Evolutionary conservation across 306 rosid species (phyloP), one percentile per base, ranked within the genome.

Genomic region (Luffa acutangula): DNA sequence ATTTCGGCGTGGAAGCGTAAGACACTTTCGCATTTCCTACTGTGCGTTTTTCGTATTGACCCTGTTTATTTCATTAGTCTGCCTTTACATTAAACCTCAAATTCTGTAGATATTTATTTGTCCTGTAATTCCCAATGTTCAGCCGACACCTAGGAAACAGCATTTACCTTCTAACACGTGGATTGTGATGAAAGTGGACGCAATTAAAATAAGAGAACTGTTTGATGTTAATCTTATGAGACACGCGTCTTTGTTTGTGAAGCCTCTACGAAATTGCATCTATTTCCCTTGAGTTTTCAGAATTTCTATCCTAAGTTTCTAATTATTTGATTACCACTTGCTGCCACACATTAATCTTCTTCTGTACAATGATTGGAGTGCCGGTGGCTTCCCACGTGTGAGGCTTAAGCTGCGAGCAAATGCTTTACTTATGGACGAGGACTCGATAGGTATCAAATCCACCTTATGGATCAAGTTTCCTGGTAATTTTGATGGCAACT

Each of bases 61-160:
- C 77, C 58, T 25, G 10, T 25, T 5, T 3, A 52, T 75, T 52
- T 52, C 58, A 75, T 75, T 52, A 14, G 15, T 74, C 36, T 17
- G 20, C 18, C 7, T 72, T 72, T 42, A 43, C 56, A 70, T 45
- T 11, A 7, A 71, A 71, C 57, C 56, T 45, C 76, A 71, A 71
- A 45, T 11, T 71, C 10, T 49, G 6, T 37, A 6, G 73, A 67
- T 3, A 45, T 15, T 31, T 34, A 9, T 33, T 52, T 75, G 78
- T 51, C 42, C 45, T 51, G 78, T 36, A 15, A 75, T 52, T 75
- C 2, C 78, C 59, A 74, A 74, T 74, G 31, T 33, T 1, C 13
- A 48, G 25, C 77, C 77, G 59, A 73, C 77, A 73, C 59, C 45
- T 73, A 73, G 77, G 59, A 72, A 72, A 46, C 77, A 71, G 3